Evolutionary conservation across 345 rosid genomes (phyloP).

Genomic region (Sonneratia caseolaris): DNA sequence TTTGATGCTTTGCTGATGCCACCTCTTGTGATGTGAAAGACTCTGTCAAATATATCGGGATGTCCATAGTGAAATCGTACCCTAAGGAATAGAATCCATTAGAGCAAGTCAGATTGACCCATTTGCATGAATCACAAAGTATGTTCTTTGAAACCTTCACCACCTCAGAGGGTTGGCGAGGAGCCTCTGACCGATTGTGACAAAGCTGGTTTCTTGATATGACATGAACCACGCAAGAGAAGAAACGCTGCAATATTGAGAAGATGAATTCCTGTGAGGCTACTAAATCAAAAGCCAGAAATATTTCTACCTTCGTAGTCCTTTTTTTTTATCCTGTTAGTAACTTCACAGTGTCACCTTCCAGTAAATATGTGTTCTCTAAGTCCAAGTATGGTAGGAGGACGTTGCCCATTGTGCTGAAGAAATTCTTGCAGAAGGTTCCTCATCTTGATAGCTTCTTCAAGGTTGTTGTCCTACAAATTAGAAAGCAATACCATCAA

Average conservation of each 20-base stretch:
- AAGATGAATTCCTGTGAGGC: not conserved
- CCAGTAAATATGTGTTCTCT: conserved; percentile 96
- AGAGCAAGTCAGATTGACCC: not conserved
- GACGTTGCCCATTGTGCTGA: conserved; percentile 48
- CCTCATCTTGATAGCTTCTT: conserved; percentile 96
- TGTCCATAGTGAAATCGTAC: conserved; percentile 97
- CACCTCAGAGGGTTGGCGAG: conserved; percentile 93
- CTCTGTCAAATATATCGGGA: conserved; percentile 88
- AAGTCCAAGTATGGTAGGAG: conserved; percentile 85
- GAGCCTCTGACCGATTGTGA: conserved; percentile 90
- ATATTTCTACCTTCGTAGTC: not conserved
- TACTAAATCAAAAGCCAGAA: not conserved
- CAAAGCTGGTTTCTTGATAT: conserved; percentile 95
- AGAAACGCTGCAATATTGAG: conserved; percentile 64
- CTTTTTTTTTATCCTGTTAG: not conserved
- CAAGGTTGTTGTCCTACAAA: conserved; percentile 75
- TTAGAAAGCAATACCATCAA: conserved; percentile 16
- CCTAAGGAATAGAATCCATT: conserved; percentile 22
- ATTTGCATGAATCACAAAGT: not conserved
- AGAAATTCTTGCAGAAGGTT: conserved; percentile 92
- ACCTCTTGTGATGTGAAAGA: conserved; percentile 95
- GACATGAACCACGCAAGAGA: conserved; percentile 99
- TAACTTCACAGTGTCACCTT: conserved; percentile 35
- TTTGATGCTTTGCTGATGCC: conserved; percentile 97
- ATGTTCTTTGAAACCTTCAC: not conserved